These are phyloP conservation scores for Yamadazyma takamatsuzukensis DNA, from an alignment of 805 yeast genomes.

Conservation along the genomic window DNA sequence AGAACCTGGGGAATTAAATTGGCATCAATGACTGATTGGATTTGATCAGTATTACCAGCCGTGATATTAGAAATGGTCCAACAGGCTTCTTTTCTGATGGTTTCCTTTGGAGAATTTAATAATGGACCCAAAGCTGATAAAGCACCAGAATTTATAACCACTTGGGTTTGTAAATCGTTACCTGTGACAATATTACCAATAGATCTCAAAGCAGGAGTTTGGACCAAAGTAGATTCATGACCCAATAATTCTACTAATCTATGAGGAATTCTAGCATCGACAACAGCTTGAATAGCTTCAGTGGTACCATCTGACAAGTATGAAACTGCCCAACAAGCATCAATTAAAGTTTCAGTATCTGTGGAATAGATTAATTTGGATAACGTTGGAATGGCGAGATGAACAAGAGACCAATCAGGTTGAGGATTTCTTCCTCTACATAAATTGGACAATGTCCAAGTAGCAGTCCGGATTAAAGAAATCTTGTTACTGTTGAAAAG, in stretches of 20 bases:
- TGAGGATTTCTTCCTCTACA: conserved; percentile 96
- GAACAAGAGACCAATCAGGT: conserved; percentile 90
- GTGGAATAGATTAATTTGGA: conserved; percentile 86
- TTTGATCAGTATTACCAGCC: conserved; percentile 94
- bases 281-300: conserved; percentile 93
- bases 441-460: conserved; percentile 95
- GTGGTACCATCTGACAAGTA: conserved; percentile 90
- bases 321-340: conserved; percentile 98
- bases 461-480: conserved; percentile 91
- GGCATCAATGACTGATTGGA: conserved; percentile 93
- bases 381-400: conserved; percentile 84
- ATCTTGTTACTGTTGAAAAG: conserved; percentile 79
- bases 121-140: conserved; percentile 79
- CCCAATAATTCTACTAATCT: conserved; percentile 87
- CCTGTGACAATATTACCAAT: conserved; percentile 98
- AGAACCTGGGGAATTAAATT: conserved; percentile 90
- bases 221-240: conserved; percentile 81
- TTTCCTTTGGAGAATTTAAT: conserved; percentile 80
- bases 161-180: conserved; percentile 92
- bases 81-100: conserved; percentile 94
- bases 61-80: conserved; percentile 99
- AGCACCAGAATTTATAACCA: conserved; percentile 89
- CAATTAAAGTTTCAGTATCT: conserved; percentile 91
- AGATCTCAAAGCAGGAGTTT: conserved; percentile 96
- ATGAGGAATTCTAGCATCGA: conserved; percentile 92